Percentiles rank a stretch among this genome's conserved stretches.
These are phyloP conservation scores for Aspergillus pseudoglaucus DNA, from an alignment of 2,329 filamentous ascomycete genomes.

Conservation along the genomic window DNA sequence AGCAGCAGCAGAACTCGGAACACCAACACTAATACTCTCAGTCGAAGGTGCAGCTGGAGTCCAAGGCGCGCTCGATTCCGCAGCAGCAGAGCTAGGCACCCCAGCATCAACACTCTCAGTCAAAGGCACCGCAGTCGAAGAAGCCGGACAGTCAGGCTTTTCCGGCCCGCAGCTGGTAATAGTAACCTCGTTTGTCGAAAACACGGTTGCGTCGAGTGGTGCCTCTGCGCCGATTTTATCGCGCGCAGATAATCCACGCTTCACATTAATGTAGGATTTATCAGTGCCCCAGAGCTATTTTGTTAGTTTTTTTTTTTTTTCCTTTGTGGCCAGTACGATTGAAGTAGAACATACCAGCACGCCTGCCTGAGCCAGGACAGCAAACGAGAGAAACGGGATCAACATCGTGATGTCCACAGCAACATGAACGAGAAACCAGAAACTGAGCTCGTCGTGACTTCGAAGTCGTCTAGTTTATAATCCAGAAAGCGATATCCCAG, in stretches of 20 bases:
- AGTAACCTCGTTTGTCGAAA: constrained; percentile 1
- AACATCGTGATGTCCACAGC: constrained; percentile 42
- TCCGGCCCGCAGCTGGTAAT: constrained; percentile 3
- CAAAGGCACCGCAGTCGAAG: too few species aligned
- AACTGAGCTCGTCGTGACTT: constrained; percentile 1
- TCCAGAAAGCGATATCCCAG: too few species aligned
- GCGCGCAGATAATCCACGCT: too few species aligned
- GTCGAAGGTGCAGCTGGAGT: too few species aligned
- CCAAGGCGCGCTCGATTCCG: not conserved
- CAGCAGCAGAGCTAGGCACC: not conserved
- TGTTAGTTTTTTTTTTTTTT: not conserved
- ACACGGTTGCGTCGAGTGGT: constrained; percentile 7
- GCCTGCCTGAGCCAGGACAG: constrained; percentile 3
- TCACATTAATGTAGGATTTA: not conserved
- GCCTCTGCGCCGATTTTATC: too few species aligned
- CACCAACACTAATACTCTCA: too few species aligned
- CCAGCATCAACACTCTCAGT: too few species aligned
- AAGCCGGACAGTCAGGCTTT: too few species aligned
- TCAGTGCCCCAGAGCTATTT: not conserved
- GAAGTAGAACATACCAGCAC: not conserved
- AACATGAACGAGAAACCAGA: constrained; percentile 46
- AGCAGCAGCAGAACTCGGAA: not conserved
- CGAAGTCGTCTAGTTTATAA: too few species aligned
- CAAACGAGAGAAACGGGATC: constrained; percentile 1
- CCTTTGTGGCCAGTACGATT: not conserved